Conservation (phyloP, 257 asterid species). For the Misopates orontium region DNA sequence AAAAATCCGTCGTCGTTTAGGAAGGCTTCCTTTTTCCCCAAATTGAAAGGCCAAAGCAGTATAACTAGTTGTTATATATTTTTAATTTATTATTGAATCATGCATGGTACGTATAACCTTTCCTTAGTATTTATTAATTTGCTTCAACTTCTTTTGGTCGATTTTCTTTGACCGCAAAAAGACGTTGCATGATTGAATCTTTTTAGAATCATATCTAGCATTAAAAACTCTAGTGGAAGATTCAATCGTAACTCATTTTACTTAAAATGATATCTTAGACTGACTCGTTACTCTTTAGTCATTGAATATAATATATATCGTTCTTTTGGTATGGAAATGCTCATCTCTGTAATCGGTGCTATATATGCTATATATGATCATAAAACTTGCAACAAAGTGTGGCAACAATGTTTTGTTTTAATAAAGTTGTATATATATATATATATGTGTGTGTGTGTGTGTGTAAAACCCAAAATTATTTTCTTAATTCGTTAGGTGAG, state of each 20-base stretch:
- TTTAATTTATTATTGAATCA: background rate
- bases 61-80: background rate
- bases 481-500: too few relatives aligned
- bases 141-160: background rate
- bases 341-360: too few relatives aligned
- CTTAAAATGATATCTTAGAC: background rate
- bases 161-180: too few relatives aligned
- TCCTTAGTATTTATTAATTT: slow-evolving; percentile 1
- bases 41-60: background rate
- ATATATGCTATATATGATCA: background rate
- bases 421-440: too few relatives aligned
- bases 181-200: slow-evolving; percentile 5
- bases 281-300: too few relatives aligned
- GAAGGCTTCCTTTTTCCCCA: slow-evolving; percentile 15
- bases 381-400: background rate
- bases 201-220: slow-evolving; percentile 3
- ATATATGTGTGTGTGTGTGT: too few relatives aligned
- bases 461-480: too few relatives aligned
- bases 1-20: background rate
- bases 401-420: too few relatives aligned
- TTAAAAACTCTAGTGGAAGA: background rate
- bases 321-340: too few relatives aligned
- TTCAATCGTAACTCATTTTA: background rate
- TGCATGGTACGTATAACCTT: background rate
- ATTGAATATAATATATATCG: too few relatives aligned